Percentiles rank a stretch among this genome's conserved stretches.
These are phyloP conservation scores for Verticillium klebahnii DNA, from an alignment of 2,329 filamentous ascomycete species.

Conservation along the genomic window DNA sequence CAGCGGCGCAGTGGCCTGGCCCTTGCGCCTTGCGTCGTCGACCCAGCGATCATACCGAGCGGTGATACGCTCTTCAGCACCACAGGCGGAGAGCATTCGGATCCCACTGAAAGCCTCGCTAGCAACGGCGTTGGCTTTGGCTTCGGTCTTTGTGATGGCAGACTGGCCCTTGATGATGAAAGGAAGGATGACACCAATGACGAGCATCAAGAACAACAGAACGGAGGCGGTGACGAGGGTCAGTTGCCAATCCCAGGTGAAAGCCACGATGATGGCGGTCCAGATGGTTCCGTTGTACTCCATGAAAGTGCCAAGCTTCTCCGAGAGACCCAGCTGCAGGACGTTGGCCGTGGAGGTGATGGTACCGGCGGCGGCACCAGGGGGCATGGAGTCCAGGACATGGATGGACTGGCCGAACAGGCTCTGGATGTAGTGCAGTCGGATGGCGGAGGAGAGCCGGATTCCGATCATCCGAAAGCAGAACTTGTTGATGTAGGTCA, in stretches of 20 bases:
- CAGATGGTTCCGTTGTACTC: slow-evolving; percentile 51
- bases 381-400: slow-evolving; percentile 61
- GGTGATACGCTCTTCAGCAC: slow-evolving; percentile 51
- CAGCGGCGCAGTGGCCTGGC: slow-evolving; percentile 44
- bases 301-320: slow-evolving; percentile 55
- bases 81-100: slow-evolving; percentile 59
- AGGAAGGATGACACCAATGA: slow-evolving; percentile 45
- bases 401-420: slow-evolving; percentile 64
- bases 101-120: slow-evolving; percentile 57
- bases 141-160: slow-evolving; percentile 45
- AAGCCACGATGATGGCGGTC: slow-evolving; percentile 49
- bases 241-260: slow-evolving; percentile 53
- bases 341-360: slow-evolving; percentile 61
- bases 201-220: slow-evolving; percentile 49
- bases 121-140: slow-evolving; percentile 53
- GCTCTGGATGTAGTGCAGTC: slow-evolving; percentile 59
- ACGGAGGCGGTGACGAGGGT: slow-evolving; percentile 55
- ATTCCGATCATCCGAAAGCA: slow-evolving; percentile 59
- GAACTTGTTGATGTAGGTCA: slow-evolving; percentile 61
- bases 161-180: slow-evolving; percentile 49
- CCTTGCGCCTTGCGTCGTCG: slow-evolving; percentile 46
- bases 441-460: slow-evolving; percentile 54
- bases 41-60: slow-evolving; percentile 51
- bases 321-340: slow-evolving; percentile 61
- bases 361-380: slow-evolving; percentile 56